These are phyloP conservation scores for Mycosphaerelloides madeirae DNA, from an alignment of 2,329 filamentous ascomycete species.

Conservation along the genomic window DNA sequence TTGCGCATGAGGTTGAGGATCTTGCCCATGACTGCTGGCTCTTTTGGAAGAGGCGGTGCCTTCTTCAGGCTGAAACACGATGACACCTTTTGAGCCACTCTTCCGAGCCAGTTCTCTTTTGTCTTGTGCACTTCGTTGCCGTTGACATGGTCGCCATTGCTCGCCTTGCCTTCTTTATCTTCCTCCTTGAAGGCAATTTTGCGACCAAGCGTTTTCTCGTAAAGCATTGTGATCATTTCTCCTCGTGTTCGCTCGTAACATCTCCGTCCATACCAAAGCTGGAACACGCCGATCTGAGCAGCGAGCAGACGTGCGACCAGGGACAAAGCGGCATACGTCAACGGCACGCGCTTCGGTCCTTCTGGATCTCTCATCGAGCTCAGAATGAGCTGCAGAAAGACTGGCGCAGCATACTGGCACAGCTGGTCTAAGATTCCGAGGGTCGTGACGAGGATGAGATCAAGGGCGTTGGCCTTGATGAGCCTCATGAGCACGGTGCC, in stretches of 20 bases:
- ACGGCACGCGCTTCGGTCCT: conserved; percentile 51
- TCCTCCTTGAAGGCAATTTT: conserved; percentile 48
- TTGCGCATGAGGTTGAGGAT: conserved; percentile 80
- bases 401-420: conserved; percentile 53
- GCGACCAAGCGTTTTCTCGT: conserved; percentile 68
- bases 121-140: conserved; percentile 7
- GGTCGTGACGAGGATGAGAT: conserved; percentile 63
- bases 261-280: conserved; percentile 76
- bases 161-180: conserved; percentile 5
- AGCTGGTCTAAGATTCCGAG: conserved; percentile 62
- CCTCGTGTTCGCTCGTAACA: conserved; percentile 79
- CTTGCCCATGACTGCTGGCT: conserved; percentile 78
- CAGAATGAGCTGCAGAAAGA: conserved; percentile 69
- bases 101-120: background rate
- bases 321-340: conserved; percentile 62
- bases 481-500: conserved; percentile 69
- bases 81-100: background rate
- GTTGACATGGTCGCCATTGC: conserved; percentile 10
- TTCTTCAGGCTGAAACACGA: conserved; percentile 21
- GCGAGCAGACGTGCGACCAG: conserved; percentile 57
- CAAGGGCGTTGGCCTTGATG: conserved; percentile 70
- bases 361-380: conserved; percentile 57
- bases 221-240: conserved; percentile 80
- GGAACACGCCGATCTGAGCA: conserved; percentile 63
- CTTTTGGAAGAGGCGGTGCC: conserved; percentile 36